Percentiles rank a stretch among this genome's conserved stretches.
Conservation (phyloP, 192 early-diverging fungal species). For the Rhizophagus prolifer region DNA sequence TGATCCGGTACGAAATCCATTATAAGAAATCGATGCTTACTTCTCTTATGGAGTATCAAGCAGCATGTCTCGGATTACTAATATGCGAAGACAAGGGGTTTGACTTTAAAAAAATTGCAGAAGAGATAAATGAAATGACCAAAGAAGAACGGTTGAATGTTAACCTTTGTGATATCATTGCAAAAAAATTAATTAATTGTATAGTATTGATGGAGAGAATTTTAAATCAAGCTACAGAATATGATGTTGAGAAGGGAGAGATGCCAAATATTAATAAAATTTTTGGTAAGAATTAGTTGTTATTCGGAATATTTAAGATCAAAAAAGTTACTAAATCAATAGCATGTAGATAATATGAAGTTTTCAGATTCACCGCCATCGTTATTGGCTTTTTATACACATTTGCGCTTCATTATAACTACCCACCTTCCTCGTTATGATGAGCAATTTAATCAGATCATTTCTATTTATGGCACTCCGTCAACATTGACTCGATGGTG, state of each 20-base stretch:
- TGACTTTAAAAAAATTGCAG: slow-evolving; percentile 32
- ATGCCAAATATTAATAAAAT: slow-evolving; percentile 27
- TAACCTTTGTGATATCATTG: slow-evolving; percentile 20
- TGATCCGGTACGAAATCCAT: slow-evolving; percentile 59
- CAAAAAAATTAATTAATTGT: slow-evolving; percentile 19
- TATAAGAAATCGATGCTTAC: slow-evolving; percentile 50
- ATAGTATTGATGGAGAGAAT: slow-evolving; percentile 14
- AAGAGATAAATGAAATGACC: not conserved
- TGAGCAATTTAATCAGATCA: slow-evolving; percentile 33
- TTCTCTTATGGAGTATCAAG: slow-evolving; percentile 54
- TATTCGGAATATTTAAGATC: no score
- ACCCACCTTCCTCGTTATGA: slow-evolving; percentile 39
- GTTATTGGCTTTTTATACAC: slow-evolving; percentile 23
- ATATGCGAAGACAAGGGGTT: slow-evolving; percentile 42
- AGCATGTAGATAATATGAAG: slow-evolving; percentile 25
- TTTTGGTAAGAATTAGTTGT: slow-evolving; percentile 25
- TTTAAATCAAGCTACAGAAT: not conserved
- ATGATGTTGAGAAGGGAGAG: slow-evolving; percentile 21
- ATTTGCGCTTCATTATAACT: slow-evolving; percentile 38
- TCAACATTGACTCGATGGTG: slow-evolving; percentile 62
- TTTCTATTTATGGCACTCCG: slow-evolving; percentile 54
- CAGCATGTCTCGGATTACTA: slow-evolving; percentile 64
- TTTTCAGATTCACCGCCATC: slow-evolving; percentile 20
- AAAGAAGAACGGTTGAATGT: not conserved
- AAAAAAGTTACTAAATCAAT: not conserved